Evolutionary conservation across 2,329 filamentous ascomycete species (phyloP).

Genomic region (Aspergillus aculeatinus): DNA sequence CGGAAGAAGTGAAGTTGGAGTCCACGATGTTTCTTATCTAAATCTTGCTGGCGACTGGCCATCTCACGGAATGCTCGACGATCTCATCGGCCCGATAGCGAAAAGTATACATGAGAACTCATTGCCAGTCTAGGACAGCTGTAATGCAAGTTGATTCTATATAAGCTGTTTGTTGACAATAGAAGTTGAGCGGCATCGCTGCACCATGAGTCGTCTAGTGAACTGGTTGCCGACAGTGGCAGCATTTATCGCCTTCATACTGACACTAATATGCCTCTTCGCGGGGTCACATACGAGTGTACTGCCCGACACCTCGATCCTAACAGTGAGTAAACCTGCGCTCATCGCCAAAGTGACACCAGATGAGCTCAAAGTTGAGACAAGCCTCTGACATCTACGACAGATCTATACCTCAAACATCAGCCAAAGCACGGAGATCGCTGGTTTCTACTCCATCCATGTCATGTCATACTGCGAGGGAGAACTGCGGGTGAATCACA

Average conservation of each 20-base stretch:
- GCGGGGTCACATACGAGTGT: constrained; percentile 58
- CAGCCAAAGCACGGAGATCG: constrained; percentile 52
- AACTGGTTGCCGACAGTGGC: constrained; percentile 51
- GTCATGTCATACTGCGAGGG: constrained; percentile 61
- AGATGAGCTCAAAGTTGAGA: background rate
- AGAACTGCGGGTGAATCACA: constrained; percentile 34
- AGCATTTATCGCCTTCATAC: constrained; percentile 55
- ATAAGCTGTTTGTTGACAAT: background rate
- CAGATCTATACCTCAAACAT: constrained; percentile 38
- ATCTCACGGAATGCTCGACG: constrained; percentile 3
- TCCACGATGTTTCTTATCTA: background rate
- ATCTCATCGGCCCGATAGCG: background rate
- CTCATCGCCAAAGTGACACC: background rate
- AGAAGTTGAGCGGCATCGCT: background rate
- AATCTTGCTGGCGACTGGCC: background rate
- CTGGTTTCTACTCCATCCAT: constrained; percentile 63
- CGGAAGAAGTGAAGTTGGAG: background rate
- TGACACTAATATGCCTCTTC: constrained; percentile 61
- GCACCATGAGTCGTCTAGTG: constrained; percentile 15
- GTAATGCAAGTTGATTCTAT: background rate
- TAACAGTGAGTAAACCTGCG: constrained; percentile 49
- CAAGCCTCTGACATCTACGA: constrained; percentile 25
- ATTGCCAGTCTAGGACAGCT: background rate
- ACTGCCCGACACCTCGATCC: constrained; percentile 57
- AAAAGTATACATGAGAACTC: background rate